Percentiles rank a stretch among this genome's conserved stretches.
phyloP scores from a whole-genome alignment of 768 basidiomycete genomes.

The Cyclocybe cylindracea region DNA sequence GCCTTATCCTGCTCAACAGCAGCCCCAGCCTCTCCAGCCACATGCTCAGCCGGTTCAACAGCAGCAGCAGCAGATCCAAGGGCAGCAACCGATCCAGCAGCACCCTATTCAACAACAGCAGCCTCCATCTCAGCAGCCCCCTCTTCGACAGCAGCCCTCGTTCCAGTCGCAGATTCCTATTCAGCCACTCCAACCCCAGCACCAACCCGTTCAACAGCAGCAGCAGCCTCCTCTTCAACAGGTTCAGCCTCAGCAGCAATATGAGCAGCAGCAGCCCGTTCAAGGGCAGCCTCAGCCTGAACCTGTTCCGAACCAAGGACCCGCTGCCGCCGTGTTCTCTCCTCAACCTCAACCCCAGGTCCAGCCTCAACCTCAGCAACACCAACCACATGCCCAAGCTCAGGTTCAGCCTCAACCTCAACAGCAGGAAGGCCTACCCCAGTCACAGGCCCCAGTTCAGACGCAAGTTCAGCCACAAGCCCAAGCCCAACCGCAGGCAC shows the following conservation, averaged over 20 bases:
- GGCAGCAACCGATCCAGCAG: constrained; percentile 7
- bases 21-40: constrained; percentile 16
- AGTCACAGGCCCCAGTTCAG: constrained; percentile 20
- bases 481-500: constrained; percentile 26
- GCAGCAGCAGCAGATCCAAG: constrained; percentile 7
- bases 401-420: constrained; percentile 29
- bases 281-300: constrained; percentile 8
- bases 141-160: constrained; percentile 7
- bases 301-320: neutral
- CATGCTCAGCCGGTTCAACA: constrained; percentile 10
- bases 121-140: constrained; percentile 14
- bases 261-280: constrained; percentile 6
- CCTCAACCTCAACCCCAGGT: constrained; percentile 6
- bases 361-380: constrained; percentile 21
- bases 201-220: constrained; percentile 13
- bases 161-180: constrained; percentile 9
- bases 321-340: constrained; percentile 1
- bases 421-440: constrained; percentile 25
- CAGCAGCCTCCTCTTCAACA: constrained; percentile 7
- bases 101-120: constrained; percentile 15
- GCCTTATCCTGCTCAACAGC: constrained; percentile 35
- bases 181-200: constrained; percentile 14
- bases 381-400: constrained; percentile 13
- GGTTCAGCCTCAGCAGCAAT: constrained; percentile 5
- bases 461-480: constrained; percentile 20